A percentile compares a stretch with the other conserved stretches of the same genome.
Evolutionary conservation across 345 rosid species (phyloP).

Genomic region (Mallotus nudiflorus): DNA sequence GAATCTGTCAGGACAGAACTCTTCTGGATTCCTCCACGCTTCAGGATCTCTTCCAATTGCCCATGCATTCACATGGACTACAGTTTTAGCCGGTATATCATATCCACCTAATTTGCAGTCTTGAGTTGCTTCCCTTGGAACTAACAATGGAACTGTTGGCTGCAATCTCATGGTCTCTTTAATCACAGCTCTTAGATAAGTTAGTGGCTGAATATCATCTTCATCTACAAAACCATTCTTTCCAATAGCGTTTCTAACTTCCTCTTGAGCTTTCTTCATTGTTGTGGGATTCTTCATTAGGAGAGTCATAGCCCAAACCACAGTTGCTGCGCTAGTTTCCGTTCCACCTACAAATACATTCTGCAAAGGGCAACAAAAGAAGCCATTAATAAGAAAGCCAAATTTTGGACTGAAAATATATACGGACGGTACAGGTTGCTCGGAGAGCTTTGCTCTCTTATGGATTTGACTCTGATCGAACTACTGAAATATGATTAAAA

Average conservation of each 20-base stretch:
- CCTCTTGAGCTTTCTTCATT: conserved; percentile 43
- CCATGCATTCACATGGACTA: conserved; percentile 32
- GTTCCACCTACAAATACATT: conserved; percentile 45
- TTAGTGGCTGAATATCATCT: conserved; percentile 25
- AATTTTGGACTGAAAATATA: too few species aligned
- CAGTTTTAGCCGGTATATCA: conserved; percentile 30
- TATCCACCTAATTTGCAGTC: conserved; percentile 31
- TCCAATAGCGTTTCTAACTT: conserved; percentile 31
- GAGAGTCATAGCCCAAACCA: conserved; percentile 50
- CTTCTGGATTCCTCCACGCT: conserved; percentile 29
- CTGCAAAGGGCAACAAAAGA: conserved; percentile 14
- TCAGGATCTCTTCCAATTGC: conserved; percentile 45
- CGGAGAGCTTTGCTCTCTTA: too few species aligned
- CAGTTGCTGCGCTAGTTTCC: conserved; percentile 36
- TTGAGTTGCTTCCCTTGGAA: conserved; percentile 33
- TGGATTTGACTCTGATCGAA: too few species aligned
- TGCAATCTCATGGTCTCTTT: conserved; percentile 14
- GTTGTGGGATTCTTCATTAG: conserved; percentile 33
- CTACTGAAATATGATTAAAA: too few species aligned
- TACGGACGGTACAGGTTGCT: too few species aligned
- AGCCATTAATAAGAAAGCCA: not conserved
- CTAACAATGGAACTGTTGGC: conserved; percentile 23
- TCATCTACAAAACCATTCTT: conserved; percentile 34
- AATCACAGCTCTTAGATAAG: not conserved
- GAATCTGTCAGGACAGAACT: conserved; percentile 34